Evolutionary conservation across 371 early-diverging fungal species (phyloP), one percentile per base, ranked within the genome.

Genomic region (Mortierella sp.): DNA sequence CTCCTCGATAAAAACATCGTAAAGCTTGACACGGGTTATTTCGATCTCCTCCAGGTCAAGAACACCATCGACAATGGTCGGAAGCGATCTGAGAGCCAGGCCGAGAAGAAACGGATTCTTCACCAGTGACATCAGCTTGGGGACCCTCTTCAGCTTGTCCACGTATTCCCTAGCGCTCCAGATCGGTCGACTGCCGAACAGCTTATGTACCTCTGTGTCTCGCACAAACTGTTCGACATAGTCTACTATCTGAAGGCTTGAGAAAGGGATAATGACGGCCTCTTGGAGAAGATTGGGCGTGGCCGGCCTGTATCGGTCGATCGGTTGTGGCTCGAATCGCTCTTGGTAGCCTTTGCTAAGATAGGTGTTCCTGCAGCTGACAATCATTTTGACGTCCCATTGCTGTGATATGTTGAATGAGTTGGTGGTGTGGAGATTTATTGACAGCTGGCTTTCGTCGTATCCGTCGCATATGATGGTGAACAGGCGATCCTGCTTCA

Each of bases 401-500:
- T 74, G 68, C 28, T 74, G 68, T 31, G 38, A 57, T 8, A 55
- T 9, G 13, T 78, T 73, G 48, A 73, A 58, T 2, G 10, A 16
- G 31, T 79, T 79, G 57, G 70, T 70, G 1, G 19, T 14, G 48
- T 74, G 47, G 0, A 73, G 70, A 38, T 74, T 79, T 11, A 24
- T 0, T 3, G 50, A 45, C 13, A 55, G 74, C 26, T 45, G 70
- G 16, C 26, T 54, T 57, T 74, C 79, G 58, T 79, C 79, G 58
- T 79, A 79, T 0, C 79, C 79, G 26, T 79, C 79, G 54, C 70
- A 74, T 63, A 79, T 79, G 10, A 74, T 24, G 31, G 74, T 19
- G 48, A 79, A 57, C 71, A 21, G 44, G 26, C 74, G 74, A 14
- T 74, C 21, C 31, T 8, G 9, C 74, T 74, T 68, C 14, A 79